Percentiles rank a stretch among this genome's conserved stretches.
Evolutionary conservation across 2,329 filamentous ascomycete genomes (phyloP).

Genomic region (Talaromyces sp.): DNA sequence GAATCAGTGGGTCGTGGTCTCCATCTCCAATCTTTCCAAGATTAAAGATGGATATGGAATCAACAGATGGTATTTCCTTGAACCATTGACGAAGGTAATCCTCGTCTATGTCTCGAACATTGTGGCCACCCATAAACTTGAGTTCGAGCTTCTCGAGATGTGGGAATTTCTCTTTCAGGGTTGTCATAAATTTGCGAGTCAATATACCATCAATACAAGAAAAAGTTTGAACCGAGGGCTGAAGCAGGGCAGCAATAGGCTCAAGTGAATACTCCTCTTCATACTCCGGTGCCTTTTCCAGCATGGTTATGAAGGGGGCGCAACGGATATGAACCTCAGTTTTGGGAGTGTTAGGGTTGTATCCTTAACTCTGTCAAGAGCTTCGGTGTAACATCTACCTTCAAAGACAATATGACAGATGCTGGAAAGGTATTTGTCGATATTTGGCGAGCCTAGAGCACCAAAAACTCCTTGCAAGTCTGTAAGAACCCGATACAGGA

Average conservation of each 20-base stretch:
- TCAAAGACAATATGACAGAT: not conserved
- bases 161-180: not conserved
- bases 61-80: not conserved
- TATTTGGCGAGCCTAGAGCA: not conserved
- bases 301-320: not conserved
- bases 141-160: not conserved
- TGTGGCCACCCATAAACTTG: not conserved
- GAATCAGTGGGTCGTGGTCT: not conserved
- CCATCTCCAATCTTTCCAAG: not conserved
- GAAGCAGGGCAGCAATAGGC: not conserved
- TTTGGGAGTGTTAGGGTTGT: not conserved
- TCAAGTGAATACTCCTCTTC: not conserved
- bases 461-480: not conserved
- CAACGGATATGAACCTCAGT: not conserved
- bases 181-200: not conserved
- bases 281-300: not conserved
- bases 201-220: not conserved
- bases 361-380: not conserved
- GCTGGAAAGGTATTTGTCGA: not conserved
- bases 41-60: slow-evolving; percentile 1
- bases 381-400: not conserved
- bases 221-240: not conserved
- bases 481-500: not conserved
- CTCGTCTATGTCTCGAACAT: not conserved
- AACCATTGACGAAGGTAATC: not conserved